Evolutionary conservation across 2,329 filamentous ascomycete species (phyloP).

Genomic region (Fusarium praegraminearum): DNA sequence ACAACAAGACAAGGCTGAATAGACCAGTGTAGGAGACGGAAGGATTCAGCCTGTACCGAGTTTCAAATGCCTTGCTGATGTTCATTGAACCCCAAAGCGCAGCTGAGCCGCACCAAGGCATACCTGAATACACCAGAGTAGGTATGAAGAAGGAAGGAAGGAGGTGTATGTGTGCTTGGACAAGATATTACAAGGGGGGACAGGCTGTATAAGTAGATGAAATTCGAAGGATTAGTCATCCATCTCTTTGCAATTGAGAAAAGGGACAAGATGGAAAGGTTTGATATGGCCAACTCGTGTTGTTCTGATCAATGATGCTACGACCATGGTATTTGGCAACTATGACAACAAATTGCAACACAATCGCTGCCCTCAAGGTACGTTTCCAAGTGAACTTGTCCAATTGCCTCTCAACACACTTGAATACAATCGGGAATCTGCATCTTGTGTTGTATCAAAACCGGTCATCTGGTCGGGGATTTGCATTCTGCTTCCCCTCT

Average conservation of each 20-base stretch:
- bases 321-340: background rate
- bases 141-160: background rate
- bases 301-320: background rate
- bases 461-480: background rate
- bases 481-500: background rate
- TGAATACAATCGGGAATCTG: background rate
- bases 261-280: background rate
- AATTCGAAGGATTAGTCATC: background rate
- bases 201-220: background rate
- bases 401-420: accelerated
- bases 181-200: background rate
- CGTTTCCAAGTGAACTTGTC: accelerated
- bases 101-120: background rate
- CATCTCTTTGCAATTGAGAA: background rate
- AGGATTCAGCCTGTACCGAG: background rate
- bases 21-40: background rate
- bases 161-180: background rate
- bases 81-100: background rate
- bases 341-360: too few relatives aligned
- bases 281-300: background rate
- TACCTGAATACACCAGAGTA: background rate
- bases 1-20: background rate
- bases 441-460: accelerated
- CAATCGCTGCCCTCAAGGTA: background rate
- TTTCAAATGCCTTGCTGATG: background rate